Evolutionary conservation across 1,139 yeast species (phyloP).

Genomic region (Taphrina wiesneri): DNA sequence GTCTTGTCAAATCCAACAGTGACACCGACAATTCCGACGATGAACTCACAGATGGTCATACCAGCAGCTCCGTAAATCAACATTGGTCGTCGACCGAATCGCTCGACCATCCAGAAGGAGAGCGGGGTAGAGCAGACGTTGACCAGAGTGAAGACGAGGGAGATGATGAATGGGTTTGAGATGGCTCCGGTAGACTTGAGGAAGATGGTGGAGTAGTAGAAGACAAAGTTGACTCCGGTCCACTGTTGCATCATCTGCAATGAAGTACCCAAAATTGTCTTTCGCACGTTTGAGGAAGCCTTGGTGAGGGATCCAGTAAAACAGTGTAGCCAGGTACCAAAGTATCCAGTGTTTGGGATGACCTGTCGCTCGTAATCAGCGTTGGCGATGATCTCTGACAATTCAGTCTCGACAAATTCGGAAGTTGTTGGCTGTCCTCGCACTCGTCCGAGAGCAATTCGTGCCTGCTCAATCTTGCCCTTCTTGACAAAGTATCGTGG

Average conservation of each 20-base stretch:
- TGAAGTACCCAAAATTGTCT: slow-evolving; percentile 49
- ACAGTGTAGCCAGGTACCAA: slow-evolving; percentile 52
- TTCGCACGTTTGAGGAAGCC: slow-evolving; percentile 24
- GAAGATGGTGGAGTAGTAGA: slow-evolving; percentile 60
- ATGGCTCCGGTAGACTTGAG: slow-evolving; percentile 78
- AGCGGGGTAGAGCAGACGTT: slow-evolving; percentile 64
- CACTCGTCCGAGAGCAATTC: slow-evolving; percentile 43
- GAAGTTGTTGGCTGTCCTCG: slow-evolving; percentile 51
- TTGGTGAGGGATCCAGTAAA: slow-evolving; percentile 50
- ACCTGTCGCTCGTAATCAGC: slow-evolving; percentile 49
- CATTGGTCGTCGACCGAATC: slow-evolving; percentile 68
- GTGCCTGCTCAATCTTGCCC: slow-evolving; percentile 50
- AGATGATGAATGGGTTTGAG: slow-evolving; percentile 48
- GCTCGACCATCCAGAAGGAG: slow-evolving; percentile 61
- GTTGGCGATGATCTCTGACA: slow-evolving; percentile 49
- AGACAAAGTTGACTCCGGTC: slow-evolving; percentile 55
- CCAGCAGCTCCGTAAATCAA: slow-evolving; percentile 63
- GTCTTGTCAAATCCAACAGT: slow-evolving; percentile 44
- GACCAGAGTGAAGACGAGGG: slow-evolving; percentile 62
- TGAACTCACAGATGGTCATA: slow-evolving; percentile 65
- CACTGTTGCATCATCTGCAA: slow-evolving; percentile 62
- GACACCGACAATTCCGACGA: slow-evolving; percentile 70
- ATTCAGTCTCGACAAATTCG: slow-evolving; percentile 49
- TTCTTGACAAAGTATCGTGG: slow-evolving; percentile 57
- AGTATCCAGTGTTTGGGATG: slow-evolving; percentile 50